A percentile compares a stretch with the other conserved stretches of the same genome.
phyloP scores from a whole-genome alignment of 2,329 filamentous ascomycete species.

The Trichoderma citrinoviride region DNA sequence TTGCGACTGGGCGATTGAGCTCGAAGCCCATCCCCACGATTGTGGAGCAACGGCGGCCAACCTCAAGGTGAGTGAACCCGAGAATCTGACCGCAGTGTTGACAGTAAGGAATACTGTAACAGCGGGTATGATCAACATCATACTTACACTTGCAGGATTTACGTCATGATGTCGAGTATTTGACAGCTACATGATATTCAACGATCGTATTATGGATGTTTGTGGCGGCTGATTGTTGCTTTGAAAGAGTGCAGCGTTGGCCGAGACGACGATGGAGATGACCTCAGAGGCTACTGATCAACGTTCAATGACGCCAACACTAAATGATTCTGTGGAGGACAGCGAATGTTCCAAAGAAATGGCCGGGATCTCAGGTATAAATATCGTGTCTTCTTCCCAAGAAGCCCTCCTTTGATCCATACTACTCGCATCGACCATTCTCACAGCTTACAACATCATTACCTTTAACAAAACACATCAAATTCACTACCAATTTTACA shows the following conservation, averaged over 20 bases:
- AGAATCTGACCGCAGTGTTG: not conserved
- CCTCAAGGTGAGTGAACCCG: not conserved
- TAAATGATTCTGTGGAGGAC: not conserved
- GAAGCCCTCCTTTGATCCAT: no score
- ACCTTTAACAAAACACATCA: not conserved
- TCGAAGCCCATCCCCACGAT: no score
- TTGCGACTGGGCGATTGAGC: no score
- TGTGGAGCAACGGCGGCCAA: not conserved
- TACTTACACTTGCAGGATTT: not conserved
- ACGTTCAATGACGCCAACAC: not conserved
- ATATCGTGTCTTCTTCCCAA: no score
- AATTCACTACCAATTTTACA: constrained; percentile 48
- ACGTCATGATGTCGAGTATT: not conserved
- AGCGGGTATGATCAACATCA: not conserved
- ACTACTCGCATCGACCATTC: no score
- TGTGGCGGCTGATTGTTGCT: not conserved
- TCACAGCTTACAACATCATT: rapidly evolving
- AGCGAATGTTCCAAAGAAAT: not conserved
- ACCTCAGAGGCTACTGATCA: not conserved
- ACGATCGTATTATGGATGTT: not conserved
- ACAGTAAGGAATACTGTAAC: no score
- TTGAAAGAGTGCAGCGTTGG: not conserved
- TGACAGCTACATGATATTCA: not conserved
- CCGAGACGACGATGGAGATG: not conserved
- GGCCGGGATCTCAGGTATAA: not conserved